Evolutionary conservation across 768 basidiomycete species (phyloP).

Genomic region (Boletellus ananiceps): DNA sequence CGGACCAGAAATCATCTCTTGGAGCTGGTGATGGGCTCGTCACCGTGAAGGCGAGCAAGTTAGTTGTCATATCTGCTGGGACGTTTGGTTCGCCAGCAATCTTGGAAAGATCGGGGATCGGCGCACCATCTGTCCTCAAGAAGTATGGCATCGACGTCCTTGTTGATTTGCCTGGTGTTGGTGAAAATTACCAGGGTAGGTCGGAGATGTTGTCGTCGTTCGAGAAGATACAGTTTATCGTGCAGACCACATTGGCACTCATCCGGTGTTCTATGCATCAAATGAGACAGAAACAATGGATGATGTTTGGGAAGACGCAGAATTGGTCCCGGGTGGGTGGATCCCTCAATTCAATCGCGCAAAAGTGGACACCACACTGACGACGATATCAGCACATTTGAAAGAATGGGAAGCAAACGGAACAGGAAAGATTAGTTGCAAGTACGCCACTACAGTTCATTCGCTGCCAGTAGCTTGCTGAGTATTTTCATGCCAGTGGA

Average conservation of each 20-base stretch:
- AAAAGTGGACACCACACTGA: neutral
- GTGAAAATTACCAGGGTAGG: conserved; percentile 59
- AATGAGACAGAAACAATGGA: conserved; percentile 48
- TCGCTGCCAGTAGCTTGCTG: neutral
- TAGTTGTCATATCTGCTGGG: conserved; percentile 50
- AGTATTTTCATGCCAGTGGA: conserved; percentile 4
- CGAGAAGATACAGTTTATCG: too few species aligned
- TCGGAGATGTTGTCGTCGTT: fast-evolving
- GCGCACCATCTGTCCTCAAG: conserved; percentile 44
- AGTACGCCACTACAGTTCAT: conserved; percentile 32
- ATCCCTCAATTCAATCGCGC: conserved; percentile 12
- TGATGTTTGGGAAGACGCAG: conserved; percentile 36
- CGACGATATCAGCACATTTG: conserved; percentile 19
- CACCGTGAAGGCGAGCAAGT: conserved; percentile 29
- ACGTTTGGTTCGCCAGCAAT: conserved; percentile 55
- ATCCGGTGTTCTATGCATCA: conserved; percentile 25
- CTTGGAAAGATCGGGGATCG: conserved; percentile 67
- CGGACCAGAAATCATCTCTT: conserved; percentile 25
- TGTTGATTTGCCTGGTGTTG: conserved; percentile 73
- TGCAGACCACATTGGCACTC: conserved; percentile 28
- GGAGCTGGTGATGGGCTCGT: conserved; percentile 3
- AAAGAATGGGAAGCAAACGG: conserved; percentile 36
- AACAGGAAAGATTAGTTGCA: conserved; percentile 48
- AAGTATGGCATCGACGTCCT: conserved; percentile 42
- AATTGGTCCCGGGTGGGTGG: conserved; percentile 35